Evolutionary conservation across 2,329 filamentous ascomycete species (phyloP).

Genomic region (Aspergillus clavatus): DNA sequence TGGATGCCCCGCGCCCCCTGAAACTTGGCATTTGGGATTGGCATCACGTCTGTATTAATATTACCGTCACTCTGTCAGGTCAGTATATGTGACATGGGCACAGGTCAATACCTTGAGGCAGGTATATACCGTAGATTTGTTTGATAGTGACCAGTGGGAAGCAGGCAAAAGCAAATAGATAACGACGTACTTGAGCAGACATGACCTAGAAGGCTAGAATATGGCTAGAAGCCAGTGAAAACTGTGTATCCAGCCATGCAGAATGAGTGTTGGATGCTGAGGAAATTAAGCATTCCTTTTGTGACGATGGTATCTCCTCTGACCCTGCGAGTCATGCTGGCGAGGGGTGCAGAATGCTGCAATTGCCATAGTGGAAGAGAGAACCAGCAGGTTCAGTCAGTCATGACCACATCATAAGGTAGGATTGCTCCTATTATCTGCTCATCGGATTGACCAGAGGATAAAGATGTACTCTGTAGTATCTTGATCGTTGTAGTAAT

Average conservation of each 20-base stretch:
- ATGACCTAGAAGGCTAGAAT: not conserved
- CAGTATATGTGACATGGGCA: too few relatives aligned
- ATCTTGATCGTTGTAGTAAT: too few relatives aligned
- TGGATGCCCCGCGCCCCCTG: conserved; percentile 16
- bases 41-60: not conserved
- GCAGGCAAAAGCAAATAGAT: too few relatives aligned
- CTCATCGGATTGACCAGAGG: too few relatives aligned
- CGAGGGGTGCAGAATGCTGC: conserved; percentile 18
- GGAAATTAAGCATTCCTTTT: conserved; percentile 3
- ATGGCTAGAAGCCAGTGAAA: not conserved
- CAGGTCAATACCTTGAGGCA: too few relatives aligned
- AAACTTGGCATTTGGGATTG: too few relatives aligned
- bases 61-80: not conserved
- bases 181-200: not conserved
- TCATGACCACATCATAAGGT: not conserved
- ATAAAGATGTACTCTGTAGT: too few relatives aligned
- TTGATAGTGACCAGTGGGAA: too few relatives aligned
- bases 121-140: too few relatives aligned
- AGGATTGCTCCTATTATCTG: too few relatives aligned
- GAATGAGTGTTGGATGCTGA: not conserved
- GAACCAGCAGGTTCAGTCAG: not conserved
- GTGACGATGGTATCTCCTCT: not conserved
- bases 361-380: too few relatives aligned
- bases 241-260: not conserved
- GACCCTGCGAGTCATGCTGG: conserved; percentile 12